Evolutionary conservation across 768 basidiomycete species (phyloP).

Genomic region (Termitomyces sp.): DNA sequence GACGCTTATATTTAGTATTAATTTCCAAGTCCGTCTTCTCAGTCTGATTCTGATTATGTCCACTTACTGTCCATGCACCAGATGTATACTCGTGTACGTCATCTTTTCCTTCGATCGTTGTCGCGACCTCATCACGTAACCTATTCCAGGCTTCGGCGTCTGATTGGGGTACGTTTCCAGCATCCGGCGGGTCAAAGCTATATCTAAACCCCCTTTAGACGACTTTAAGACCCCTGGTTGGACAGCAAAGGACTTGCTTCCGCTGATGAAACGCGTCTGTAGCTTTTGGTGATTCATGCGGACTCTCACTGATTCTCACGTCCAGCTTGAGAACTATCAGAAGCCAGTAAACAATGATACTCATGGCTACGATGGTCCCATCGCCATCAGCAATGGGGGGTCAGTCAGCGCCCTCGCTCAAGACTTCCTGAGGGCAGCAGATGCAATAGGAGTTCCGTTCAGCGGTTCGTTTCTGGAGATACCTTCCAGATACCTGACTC

Average conservation of each 20-base stretch:
- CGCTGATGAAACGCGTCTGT: conserved; percentile 63
- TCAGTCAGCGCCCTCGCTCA: conserved; percentile 58
- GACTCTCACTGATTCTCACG: neutral
- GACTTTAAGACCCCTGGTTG: conserved; percentile 71
- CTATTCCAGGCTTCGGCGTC: conserved; percentile 53
- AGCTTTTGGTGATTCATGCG: neutral
- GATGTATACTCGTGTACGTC: conserved; percentile 62
- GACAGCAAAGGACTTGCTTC: conserved; percentile 61
- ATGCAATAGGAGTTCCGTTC: conserved; percentile 56
- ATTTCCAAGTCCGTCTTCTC: conserved; percentile 50
- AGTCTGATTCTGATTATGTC: neutral
- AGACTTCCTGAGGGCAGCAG: conserved; percentile 61
- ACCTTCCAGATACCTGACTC: neutral
- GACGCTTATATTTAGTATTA: conserved; percentile 39
- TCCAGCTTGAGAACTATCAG: conserved; percentile 71
- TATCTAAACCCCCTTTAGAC: conserved; percentile 29
- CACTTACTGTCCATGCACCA: conserved; percentile 13
- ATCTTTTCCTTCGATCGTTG: neutral
- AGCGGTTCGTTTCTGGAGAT: conserved; percentile 38
- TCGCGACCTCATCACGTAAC: neutral
- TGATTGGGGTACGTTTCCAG: conserved; percentile 49
- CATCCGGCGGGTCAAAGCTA: neutral
- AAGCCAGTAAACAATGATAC: conserved; percentile 62
- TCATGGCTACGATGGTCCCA: conserved; percentile 70
- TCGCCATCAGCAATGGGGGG: conserved; percentile 68